Evolutionary conservation across 495 filamentous ascomycete species (phyloP), one percentile per base, ranked within the genome.

Genomic region (Bacidia rubella): DNA sequence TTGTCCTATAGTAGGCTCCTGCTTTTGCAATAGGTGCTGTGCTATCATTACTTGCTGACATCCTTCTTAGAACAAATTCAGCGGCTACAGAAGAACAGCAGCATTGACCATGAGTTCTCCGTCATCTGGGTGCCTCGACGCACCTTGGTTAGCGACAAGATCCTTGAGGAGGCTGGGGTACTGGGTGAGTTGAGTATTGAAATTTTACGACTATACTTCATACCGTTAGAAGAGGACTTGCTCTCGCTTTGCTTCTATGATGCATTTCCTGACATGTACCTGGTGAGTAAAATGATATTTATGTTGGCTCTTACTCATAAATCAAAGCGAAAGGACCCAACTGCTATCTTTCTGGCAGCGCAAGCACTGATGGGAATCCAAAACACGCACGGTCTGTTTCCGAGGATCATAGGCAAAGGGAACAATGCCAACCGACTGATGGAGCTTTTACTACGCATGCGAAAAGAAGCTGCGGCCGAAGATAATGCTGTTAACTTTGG

Each of bases 341-440:
- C 89, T 2, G 80, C 85, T 23, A 81, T 89, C 25, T 95, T 90
- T 62, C 75, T 92, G 21, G 76, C 90, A 49, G 87, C 93, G 42
- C 83, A 83, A 63, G 90, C 93, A n/a, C 72, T 99, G 51, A 97
- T 99, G 93, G 80, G 77, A 21, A 81, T 96, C 50, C 93, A 99
- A 65, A 82, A 87, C 63, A 80, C 81, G 54, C 81, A 96, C 66
- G 93, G 93, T 5, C 81, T 97, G 45, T 97, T 97, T 60, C 92
- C 93, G 29, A 80, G 90, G 7, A 93, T 99, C 58, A 81, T 93
- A 40, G 93, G 93, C 39, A 99, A 99, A 68, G 93, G 93, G 19
- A 89, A 97, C 63, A 82, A 94, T 68, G 90, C 89, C 19, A 85
- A 88, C 54, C 79, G 82, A 32, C 75, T 99, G 0, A 86, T 88